A percentile compares a stretch with the other conserved stretches of the same genome.
Conservation (phyloP, 2,329 filamentous ascomycete species). For the Incumbomyces lentus region DNA sequence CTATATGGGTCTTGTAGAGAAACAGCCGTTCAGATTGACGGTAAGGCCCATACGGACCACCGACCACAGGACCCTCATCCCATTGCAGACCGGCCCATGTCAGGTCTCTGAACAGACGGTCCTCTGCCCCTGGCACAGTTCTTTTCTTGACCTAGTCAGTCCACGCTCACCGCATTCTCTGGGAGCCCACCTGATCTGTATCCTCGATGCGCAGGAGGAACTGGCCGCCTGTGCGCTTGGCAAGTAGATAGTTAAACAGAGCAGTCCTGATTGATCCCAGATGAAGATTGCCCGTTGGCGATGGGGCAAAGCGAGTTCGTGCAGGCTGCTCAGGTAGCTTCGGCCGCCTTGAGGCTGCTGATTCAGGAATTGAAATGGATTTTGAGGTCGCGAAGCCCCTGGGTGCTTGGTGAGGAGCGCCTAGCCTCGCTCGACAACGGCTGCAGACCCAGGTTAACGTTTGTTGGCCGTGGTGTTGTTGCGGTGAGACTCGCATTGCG, state of each 20-base stretch:
- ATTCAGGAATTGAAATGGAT: neutral
- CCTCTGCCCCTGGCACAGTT: conserved; percentile 68
- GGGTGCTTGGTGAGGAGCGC: neutral
- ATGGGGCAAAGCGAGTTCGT: conserved; percentile 84
- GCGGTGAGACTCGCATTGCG: conserved; percentile 1
- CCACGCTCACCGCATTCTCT: neutral
- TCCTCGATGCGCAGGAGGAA: conserved; percentile 90
- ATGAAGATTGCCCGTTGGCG: conserved; percentile 87
- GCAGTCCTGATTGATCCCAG: conserved; percentile 85
- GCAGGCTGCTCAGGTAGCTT: conserved; percentile 48
- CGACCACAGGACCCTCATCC: conserved; percentile 86
- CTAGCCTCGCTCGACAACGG: neutral
- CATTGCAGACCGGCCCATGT: conserved; percentile 81
- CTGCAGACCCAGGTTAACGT: conserved; percentile 5
- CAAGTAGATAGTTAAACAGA: conserved; percentile 90
- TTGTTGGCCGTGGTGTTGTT: neutral
- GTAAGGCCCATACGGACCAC: conserved; percentile 76
- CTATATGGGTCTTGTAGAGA: conserved; percentile 61
- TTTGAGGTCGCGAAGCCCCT: conserved; percentile 2
- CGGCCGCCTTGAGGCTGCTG: conserved; percentile 20
- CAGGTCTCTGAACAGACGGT: conserved; percentile 66
- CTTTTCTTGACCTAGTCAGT: conserved; percentile 62
- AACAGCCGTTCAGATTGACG: conserved; percentile 72
- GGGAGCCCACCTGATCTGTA: conserved; percentile 39
- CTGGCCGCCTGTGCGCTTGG: conserved; percentile 74